Base-by-base conservation (phyloP, 257 asterid species). In the Echium plantagineum region DNA sequence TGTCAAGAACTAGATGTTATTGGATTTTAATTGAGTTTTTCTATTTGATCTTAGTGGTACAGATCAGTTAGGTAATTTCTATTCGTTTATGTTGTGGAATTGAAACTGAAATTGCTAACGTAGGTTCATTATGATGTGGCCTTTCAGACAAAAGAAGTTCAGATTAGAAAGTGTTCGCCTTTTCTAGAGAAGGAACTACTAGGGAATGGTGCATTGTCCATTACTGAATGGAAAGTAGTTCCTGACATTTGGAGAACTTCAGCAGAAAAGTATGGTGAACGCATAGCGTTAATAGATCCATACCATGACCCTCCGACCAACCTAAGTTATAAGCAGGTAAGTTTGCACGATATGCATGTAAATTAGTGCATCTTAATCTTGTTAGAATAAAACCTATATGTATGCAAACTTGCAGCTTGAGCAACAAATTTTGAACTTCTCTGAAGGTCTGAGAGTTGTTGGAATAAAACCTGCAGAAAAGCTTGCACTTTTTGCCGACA, bases 241-340 rank as follows among this genome's bases (percentile, higher is more conserved):
- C 95, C 97, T 7, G 97, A 90, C 70, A 90, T 90, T 77, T 90
- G 97, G 97, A 76, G 83, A 67, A 77, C 77, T 60, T 81, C 87
- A 24, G 89, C 96, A 10, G 89, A 87, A 73, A 85, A 83, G 61
- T 90, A 75, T 77, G 97, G 86, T 60, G 85, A 87, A 58, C 78
- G 74, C 49, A 56, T 78, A 46, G 97, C 97, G 57, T 61, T 90
- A 47, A 79, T 78, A 67, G 97, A 90, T 65, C 87, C 81, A 16
- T 85, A 90, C 78, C 96, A 87, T 60, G 79, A 90, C 63, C 97
- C 97, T 59, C 90, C 95, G 21, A 85, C 83, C 35, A 85, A 67
- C 67, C 65, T 83, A 80, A 87, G 86, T 16, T 90, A 90, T 65
- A 85, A 77, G 60, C 85, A 90, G 96, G 97, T 85, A 56, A 52